Conservation (phyloP, 176 grass and related monocot species). For the Avena insularis region DNA sequence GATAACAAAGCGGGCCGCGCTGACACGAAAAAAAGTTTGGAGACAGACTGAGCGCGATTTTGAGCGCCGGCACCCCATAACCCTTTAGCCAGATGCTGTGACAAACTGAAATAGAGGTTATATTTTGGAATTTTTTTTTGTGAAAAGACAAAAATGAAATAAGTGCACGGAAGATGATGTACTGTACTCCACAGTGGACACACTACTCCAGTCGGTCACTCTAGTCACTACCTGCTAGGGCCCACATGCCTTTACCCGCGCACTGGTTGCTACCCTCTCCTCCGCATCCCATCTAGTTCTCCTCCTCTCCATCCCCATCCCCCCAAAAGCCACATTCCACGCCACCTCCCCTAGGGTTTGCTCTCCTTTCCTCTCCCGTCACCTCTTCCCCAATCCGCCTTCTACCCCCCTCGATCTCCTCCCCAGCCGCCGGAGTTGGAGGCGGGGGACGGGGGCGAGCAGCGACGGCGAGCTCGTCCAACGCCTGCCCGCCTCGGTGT, state of each 20-base stretch:
- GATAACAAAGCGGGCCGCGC: too few species aligned
- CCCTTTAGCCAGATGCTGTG: too few species aligned
- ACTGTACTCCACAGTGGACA: not conserved
- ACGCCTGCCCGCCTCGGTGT: conserved; percentile 28
- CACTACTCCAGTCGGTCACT: not conserved
- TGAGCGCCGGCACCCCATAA: too few species aligned
- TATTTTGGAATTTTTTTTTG: too few species aligned
- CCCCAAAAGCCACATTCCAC: not conserved
- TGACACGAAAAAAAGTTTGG: too few species aligned
- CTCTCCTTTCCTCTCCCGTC: conserved; percentile 1
- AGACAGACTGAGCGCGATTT: too few species aligned
- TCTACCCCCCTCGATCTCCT: conserved; percentile 32
- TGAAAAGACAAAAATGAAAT: too few species aligned
- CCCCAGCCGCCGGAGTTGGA: conserved; percentile 23
- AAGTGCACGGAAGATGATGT: not conserved
- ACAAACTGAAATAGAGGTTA: too few species aligned
- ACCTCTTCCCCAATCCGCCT: not conserved
- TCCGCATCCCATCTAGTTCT: not conserved
- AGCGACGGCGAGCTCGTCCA: conserved; percentile 30
- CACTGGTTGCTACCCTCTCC: conserved; percentile 14
- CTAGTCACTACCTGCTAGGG: not conserved
- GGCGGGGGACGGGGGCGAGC: conserved; percentile 27
- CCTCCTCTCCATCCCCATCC: not conserved
- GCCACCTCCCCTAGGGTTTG: conserved; percentile 34
- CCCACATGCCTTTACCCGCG: conserved; percentile 15